These are phyloP conservation scores for Colletotrichum agaves DNA, from an alignment of 2,329 filamentous ascomycete genomes.

Conservation along the genomic window DNA sequence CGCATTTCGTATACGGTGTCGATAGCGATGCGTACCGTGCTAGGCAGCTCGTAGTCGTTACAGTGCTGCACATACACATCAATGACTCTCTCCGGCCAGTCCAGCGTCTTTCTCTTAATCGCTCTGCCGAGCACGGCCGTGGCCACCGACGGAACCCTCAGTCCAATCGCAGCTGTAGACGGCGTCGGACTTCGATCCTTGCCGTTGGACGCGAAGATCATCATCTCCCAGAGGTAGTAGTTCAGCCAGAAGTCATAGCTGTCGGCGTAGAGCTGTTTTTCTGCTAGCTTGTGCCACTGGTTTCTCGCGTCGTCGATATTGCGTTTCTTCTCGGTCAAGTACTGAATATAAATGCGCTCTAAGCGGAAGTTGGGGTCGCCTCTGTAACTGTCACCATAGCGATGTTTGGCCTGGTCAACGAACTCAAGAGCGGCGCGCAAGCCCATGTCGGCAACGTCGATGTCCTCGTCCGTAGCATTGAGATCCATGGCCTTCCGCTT, in stretches of 20 bases:
- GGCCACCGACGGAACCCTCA: conserved; percentile 76
- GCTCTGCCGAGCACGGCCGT: conserved; percentile 82
- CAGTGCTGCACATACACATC: conserved; percentile 83
- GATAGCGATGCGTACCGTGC: conserved; percentile 77
- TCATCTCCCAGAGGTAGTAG: conserved; percentile 93
- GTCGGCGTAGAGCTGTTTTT: conserved; percentile 73
- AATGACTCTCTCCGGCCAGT: conserved; percentile 81
- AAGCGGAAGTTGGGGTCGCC: conserved; percentile 91
- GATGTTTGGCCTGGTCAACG: conserved; percentile 79
- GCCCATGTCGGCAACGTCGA: conserved; percentile 90
- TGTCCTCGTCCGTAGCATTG: conserved; percentile 80
- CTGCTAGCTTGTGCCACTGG: conserved; percentile 78
- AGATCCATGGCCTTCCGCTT: conserved; percentile 84
- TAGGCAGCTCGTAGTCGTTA: conserved; percentile 87
- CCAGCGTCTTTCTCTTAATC: conserved; percentile 68
- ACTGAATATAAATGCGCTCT: conserved; percentile 92
- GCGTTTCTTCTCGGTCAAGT: conserved; percentile 84
- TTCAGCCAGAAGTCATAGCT: conserved; percentile 94
- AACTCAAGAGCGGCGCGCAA: conserved; percentile 88
- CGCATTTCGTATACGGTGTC: conserved; percentile 77
- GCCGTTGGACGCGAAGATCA: conserved; percentile 63
- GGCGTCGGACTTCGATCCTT: conserved; percentile 65
- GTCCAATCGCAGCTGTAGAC: conserved; percentile 55
- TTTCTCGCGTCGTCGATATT: conserved; percentile 80
- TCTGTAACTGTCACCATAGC: conserved; percentile 79